Evolutionary conservation across 306 rosid genomes (phyloP).

Genomic region (Acacia confusa): DNA sequence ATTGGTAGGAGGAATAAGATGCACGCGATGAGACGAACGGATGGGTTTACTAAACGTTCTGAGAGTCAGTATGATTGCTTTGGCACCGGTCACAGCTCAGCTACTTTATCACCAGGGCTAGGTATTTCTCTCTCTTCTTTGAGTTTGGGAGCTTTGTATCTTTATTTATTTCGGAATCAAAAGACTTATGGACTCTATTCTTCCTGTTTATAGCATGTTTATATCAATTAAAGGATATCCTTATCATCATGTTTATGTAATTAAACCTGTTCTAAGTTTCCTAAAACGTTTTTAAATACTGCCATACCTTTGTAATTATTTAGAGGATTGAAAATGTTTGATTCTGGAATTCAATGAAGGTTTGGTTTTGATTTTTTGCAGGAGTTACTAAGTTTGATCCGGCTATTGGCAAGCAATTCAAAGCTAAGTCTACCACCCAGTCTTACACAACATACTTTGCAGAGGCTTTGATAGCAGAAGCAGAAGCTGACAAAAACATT

Average conservation of each 20-base stretch:
- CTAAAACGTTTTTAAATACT: not conserved
- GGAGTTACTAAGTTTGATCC: slow-evolving; percentile 95
- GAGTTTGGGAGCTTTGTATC: slow-evolving; percentile 33
- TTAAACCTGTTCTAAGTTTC: not conserved
- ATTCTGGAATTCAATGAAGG: not conserved
- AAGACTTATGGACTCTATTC: not conserved
- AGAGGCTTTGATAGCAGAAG: slow-evolving; percentile 97
- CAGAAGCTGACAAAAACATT: slow-evolving; percentile 77
- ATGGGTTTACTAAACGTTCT: slow-evolving; percentile 87
- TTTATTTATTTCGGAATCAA: not conserved
- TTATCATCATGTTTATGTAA: not conserved
- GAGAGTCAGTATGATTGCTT: slow-evolving; percentile 94
- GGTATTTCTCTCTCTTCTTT: slow-evolving; percentile 52
- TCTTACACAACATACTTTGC: slow-evolving; percentile 92
- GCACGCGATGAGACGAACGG: slow-evolving; percentile 87
- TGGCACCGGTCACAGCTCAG: slow-evolving; percentile 97
- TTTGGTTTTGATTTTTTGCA: slow-evolving; percentile 35
- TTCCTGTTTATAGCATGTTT: not conserved
- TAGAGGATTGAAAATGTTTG: not conserved
- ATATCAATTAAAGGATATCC: not conserved
- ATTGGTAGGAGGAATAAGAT: slow-evolving; percentile 89
- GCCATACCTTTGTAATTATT: not conserved
- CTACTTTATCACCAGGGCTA: slow-evolving; percentile 97
- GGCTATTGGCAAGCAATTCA: slow-evolving; percentile 85
- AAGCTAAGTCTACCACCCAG: slow-evolving; percentile 63